These are phyloP conservation scores for Metschnikowia santaceciliae DNA, from an alignment of 805 yeast genomes.

Conservation along the genomic window DNA sequence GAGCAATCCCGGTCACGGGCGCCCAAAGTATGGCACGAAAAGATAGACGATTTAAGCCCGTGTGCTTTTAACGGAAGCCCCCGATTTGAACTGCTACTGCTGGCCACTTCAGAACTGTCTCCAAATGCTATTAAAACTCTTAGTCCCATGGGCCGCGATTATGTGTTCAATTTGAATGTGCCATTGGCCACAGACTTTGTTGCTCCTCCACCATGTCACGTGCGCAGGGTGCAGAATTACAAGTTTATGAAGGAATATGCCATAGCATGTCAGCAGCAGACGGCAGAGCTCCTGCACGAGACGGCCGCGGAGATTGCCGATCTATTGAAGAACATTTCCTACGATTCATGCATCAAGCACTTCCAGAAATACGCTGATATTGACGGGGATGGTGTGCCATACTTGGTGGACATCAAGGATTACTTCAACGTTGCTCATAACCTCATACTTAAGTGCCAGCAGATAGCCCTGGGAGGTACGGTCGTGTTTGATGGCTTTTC, in stretches of 20 bases:
- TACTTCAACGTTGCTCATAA: conserved; percentile 12
- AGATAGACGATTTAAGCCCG: background rate
- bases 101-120: conserved; percentile 2
- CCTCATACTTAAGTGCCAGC: conserved; percentile 1
- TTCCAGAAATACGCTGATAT: conserved; percentile 9
- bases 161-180: conserved; percentile 5
- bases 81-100: background rate
- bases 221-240: conserved; percentile 8
- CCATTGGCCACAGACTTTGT: conserved; percentile 10
- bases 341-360: conserved; percentile 4
- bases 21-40: background rate
- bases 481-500: conserved; percentile 5
- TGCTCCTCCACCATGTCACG: conserved; percentile 7
- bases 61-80: background rate
- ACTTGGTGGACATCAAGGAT: conserved; percentile 10
- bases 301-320: conserved; percentile 1
- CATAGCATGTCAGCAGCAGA: conserved; percentile 5
- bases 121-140: background rate
- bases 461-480: conserved; percentile 3
- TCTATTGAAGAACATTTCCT: conserved; percentile 4
- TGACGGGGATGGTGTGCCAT: conserved; percentile 11
- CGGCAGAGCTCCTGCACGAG: conserved; percentile 4
- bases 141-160: background rate
- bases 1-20: background rate
- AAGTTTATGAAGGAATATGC: conserved; percentile 8